Conservation (phyloP, 1,284 basidiomycete species). For the Rhodotorula sp. region DNA sequence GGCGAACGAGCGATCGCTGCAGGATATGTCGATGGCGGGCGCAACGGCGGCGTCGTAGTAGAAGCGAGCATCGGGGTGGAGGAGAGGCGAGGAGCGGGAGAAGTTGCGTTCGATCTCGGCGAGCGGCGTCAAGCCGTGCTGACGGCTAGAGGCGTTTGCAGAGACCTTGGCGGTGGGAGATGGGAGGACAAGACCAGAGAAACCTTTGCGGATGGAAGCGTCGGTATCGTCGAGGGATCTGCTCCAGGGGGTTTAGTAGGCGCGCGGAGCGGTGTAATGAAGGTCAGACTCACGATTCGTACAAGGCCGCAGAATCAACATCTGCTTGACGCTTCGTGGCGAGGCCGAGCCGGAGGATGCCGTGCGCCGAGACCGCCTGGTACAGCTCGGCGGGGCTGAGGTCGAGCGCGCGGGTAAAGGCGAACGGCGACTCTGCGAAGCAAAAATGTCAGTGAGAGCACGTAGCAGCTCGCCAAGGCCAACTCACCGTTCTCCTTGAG, state of each 20-base stretch:
- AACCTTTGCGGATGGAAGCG: too few relatives aligned
- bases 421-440: slow-evolving; percentile 56
- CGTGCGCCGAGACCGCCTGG: slow-evolving; percentile 58
- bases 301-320: not conserved
- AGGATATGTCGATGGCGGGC: slow-evolving; percentile 72
- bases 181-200: slow-evolving; percentile 6
- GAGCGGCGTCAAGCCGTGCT: slow-evolving; percentile 57
- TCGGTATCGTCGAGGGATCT: slow-evolving; percentile 15
- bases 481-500: slow-evolving; percentile 62
- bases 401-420: slow-evolving; percentile 71
- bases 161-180: slow-evolving; percentile 2
- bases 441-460: not conserved
- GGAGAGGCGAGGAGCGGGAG: slow-evolving; percentile 75
- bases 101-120: slow-evolving; percentile 60
- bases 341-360: slow-evolving; percentile 28
- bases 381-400: slow-evolving; percentile 62
- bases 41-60: slow-evolving; percentile 79
- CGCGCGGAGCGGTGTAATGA: too few relatives aligned
- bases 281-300: slow-evolving; percentile 9
- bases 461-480: not conserved
- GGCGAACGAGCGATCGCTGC: slow-evolving; percentile 73
- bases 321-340: slow-evolving; percentile 26
- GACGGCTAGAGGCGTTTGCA: slow-evolving; percentile 31
- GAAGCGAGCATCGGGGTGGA: slow-evolving; percentile 73
- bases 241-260: not conserved